phyloP scores from a whole-genome alignment of 176 grass and related monocot species.

The Aegilops longissima region DNA sequence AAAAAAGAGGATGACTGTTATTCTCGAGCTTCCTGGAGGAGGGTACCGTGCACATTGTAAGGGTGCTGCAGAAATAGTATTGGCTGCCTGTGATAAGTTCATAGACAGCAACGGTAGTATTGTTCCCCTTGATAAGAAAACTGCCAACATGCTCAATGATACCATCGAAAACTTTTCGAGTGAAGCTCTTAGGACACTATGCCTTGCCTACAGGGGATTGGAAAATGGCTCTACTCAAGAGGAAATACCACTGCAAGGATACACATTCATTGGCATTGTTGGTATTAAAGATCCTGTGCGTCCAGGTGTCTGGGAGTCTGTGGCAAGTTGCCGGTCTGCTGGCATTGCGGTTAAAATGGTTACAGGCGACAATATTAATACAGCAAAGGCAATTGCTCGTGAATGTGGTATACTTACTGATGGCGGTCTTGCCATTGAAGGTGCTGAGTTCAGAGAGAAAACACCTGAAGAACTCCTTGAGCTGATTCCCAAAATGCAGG shows the following conservation, averaged over 20 bases:
- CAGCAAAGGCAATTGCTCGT: conserved; percentile 70
- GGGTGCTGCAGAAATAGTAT: conserved; percentile 75
- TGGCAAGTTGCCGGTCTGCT: conserved; percentile 60
- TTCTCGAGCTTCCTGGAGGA: conserved; percentile 54
- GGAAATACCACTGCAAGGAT: conserved; percentile 50
- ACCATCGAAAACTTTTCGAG: conserved; percentile 60
- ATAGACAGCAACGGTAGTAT: conserved; percentile 47
- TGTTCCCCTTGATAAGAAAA: conserved; percentile 39
- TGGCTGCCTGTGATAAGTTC: conserved; percentile 54
- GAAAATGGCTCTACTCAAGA: conserved; percentile 29
- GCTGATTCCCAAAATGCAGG: conserved; percentile 93
- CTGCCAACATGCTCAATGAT: conserved; percentile 27
- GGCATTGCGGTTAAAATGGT: conserved; percentile 71
- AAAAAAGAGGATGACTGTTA: conserved; percentile 65
- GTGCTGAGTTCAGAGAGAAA: conserved; percentile 63
- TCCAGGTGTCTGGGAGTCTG: conserved; percentile 51
- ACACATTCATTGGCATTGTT: conserved; percentile 67
- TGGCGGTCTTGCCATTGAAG: conserved; percentile 65
- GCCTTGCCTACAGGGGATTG: conserved; percentile 60
- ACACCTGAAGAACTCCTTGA: conserved; percentile 64
- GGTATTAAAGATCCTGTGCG: conserved; percentile 79
- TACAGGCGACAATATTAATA: conserved; percentile 78
- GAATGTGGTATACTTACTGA: conserved; percentile 79
- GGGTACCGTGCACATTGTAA: conserved; percentile 54
- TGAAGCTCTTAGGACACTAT: conserved; percentile 64